Evolutionary conservation across 2,329 filamentous ascomycete genomes (phyloP), one percentile per base, ranked within the genome.

Genomic region (Fusarium denticulatum): DNA sequence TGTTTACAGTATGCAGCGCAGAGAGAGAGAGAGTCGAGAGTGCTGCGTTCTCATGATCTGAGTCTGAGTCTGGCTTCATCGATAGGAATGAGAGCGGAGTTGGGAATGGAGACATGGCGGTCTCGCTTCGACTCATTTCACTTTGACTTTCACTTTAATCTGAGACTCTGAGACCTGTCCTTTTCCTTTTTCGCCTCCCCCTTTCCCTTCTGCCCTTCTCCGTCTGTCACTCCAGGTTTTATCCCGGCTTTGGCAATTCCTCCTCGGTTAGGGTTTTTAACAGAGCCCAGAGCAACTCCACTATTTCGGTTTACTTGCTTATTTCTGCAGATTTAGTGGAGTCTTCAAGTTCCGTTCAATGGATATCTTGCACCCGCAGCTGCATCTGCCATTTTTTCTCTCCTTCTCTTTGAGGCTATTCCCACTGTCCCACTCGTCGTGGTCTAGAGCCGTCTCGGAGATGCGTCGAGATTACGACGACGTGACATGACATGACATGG

Each of bases 271-370:
- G 45, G 58, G 53, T 58, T 60, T 69, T 43, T 16, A 26, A 28
- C 56, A n/a, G 26, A 40, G 20, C 39, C 40, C 40, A 42, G 26
- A 66, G 34, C 30, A 50, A 56, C 62, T 39, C 75, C 73, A 76
- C 74, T 65, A 67, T 65, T 55, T 58, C 60, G 70, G 56, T 52
- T 70, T 67, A 56, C 45, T 53, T 74, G 55, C 60, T 71, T 65
- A 57, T 63, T 61, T 59, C 43, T 60, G 46, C 49, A 61, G 60
- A 32, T 50, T 62, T 65, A 37, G 56, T 69, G 67, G 67, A 39
- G 58, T 50, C 45, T 22, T 28, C n/a, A 24, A 24, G 40, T 42
- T 40, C 32, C 43, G 28, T 46, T 28, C 26, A 30, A 45, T 45
- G n/a, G 16, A 30, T 30, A 26, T 20, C 52, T 40, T 20, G 39